These are phyloP conservation scores for Apostasia shenzhenica DNA, from an alignment of 106 monocot species.

Conservation along the genomic window DNA sequence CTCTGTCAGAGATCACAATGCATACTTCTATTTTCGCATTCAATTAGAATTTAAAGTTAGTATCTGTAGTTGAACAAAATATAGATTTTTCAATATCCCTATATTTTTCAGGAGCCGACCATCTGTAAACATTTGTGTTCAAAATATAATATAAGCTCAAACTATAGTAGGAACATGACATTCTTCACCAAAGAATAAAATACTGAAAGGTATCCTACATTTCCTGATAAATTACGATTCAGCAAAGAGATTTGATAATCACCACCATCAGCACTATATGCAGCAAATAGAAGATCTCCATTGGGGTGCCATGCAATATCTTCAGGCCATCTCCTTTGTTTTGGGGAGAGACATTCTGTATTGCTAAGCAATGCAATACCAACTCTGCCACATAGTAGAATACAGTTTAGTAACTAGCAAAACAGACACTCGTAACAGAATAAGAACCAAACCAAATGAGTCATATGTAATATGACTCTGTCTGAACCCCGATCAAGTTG, in stretches of 20 bases:
- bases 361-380: slow-evolving; percentile 34
- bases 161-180: background rate
- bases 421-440: background rate
- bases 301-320: slow-evolving; percentile 78
- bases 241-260: slow-evolving; percentile 63
- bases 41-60: no score
- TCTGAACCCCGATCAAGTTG: no score
- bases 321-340: slow-evolving; percentile 85
- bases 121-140: no score
- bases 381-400: slow-evolving; percentile 26
- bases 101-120: no score
- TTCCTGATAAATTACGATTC: slow-evolving; percentile 38
- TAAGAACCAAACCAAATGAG: background rate
- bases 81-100: no score
- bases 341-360: slow-evolving; percentile 55
- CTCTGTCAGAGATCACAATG: no score
- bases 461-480: background rate
- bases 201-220: slow-evolving; percentile 31
- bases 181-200: background rate
- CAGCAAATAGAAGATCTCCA: slow-evolving; percentile 59
- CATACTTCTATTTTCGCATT: no score
- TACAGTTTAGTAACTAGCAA: background rate
- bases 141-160: no score
- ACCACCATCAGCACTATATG: slow-evolving; percentile 62
- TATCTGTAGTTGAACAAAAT: no score